Evolutionary conservation across 2,329 filamentous ascomycete genomes (phyloP).

Genomic region (Sporothrix pallida): DNA sequence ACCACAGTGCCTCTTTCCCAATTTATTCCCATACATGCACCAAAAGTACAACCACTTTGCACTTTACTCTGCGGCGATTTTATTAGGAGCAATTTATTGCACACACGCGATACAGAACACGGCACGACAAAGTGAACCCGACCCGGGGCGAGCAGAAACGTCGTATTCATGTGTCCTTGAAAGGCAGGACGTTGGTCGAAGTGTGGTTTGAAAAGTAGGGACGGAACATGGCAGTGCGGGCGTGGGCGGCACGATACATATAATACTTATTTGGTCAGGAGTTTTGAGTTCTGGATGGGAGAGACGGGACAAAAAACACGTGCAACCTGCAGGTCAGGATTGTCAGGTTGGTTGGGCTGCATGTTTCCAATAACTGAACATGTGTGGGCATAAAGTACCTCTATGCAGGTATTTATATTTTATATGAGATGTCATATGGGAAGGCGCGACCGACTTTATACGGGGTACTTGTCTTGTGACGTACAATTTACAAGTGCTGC

Average conservation of each 20-base stretch:
- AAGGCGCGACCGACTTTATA: background rate
- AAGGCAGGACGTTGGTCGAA: background rate
- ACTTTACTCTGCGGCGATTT: too few relatives aligned
- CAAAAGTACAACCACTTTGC: background rate
- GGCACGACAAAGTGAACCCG: background rate
- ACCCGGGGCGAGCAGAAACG: constrained; percentile 4
- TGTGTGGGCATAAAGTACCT: background rate
- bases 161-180: constrained; percentile 8
- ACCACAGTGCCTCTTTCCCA: background rate
- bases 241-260: background rate
- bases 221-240: constrained; percentile 2
- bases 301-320: background rate
- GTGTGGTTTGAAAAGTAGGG: background rate
- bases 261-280: background rate
- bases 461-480: background rate
- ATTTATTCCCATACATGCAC: background rate
- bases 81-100: constrained; percentile 14
- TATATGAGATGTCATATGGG: background rate
- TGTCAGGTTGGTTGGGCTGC: background rate
- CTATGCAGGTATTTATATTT: constrained; percentile 1
- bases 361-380: background rate
- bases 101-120: background rate
- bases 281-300: background rate
- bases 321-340: background rate
- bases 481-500: background rate